Evolutionary conservation across 2,329 filamentous ascomycete species (phyloP).

Genomic region (Thelonectria discophora): DNA sequence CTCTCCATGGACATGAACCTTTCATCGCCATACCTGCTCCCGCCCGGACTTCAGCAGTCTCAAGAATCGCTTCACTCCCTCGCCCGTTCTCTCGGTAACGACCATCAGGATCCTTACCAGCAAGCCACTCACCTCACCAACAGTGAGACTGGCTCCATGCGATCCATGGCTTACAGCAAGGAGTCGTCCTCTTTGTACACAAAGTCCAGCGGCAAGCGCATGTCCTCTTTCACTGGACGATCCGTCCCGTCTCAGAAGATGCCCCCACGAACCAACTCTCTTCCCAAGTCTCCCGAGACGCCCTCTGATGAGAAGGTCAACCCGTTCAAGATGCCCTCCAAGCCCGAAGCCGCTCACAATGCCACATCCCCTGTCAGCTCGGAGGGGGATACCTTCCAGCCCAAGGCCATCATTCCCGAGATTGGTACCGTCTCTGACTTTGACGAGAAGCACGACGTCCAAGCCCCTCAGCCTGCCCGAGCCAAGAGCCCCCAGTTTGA

Average conservation of each 20-base stretch:
- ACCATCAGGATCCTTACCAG: conserved; percentile 87
- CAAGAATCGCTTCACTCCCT: conserved; percentile 88
- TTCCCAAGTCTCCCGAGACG: conserved; percentile 52
- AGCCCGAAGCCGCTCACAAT: conserved; percentile 44
- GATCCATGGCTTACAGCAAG: conserved; percentile 57
- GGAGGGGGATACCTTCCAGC: conserved; percentile 42
- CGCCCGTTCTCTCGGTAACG: conserved; percentile 75
- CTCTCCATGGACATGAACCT: conserved; percentile 79
- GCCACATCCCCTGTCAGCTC: conserved; percentile 33
- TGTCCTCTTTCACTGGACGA: conserved; percentile 42
- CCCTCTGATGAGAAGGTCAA: conserved; percentile 46
- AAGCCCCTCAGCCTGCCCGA: conserved; percentile 43
- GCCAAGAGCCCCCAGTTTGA: conserved; percentile 44
- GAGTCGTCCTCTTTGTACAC: conserved; percentile 59
- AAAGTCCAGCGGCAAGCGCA: conserved; percentile 50
- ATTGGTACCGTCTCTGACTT: conserved; percentile 49
- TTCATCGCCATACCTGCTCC: conserved; percentile 91
- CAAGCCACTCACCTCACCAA: conserved; percentile 65
- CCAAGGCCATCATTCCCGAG: conserved; percentile 50
- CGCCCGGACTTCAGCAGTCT: conserved; percentile 79
- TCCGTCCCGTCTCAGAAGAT: conserved; percentile 39
- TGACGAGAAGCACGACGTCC: conserved; percentile 45
- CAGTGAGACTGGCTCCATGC: conserved; percentile 65
- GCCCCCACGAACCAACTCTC: conserved; percentile 53
- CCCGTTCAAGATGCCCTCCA: conserved; percentile 49